These are phyloP conservation scores for Phoma herbarum DNA, from an alignment of 2,329 filamentous ascomycete species.

Conservation along the genomic window DNA sequence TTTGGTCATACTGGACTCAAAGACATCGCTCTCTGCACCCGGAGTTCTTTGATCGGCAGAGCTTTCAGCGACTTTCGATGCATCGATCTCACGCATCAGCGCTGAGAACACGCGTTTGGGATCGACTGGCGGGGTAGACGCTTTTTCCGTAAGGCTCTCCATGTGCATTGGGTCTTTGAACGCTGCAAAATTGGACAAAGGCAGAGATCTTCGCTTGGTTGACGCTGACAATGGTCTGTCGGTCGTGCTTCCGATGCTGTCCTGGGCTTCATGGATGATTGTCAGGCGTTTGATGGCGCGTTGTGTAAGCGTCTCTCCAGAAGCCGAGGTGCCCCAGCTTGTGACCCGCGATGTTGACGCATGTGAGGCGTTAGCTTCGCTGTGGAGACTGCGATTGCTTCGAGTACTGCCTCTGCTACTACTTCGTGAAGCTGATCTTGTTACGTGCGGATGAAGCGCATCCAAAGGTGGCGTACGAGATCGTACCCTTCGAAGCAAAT, in stretches of 20 bases:
- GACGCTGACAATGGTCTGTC: constrained; percentile 24
- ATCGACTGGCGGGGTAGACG: constrained; percentile 35
- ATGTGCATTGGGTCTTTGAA: constrained; percentile 47
- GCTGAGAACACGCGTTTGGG: constrained; percentile 50
- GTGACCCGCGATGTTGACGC: constrained; percentile 65
- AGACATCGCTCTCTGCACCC: constrained; percentile 39
- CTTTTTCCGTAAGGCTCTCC: constrained; percentile 39
- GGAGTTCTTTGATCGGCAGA: constrained; percentile 16
- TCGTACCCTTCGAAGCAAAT: constrained; percentile 55
- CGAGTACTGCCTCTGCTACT: constrained; percentile 36
- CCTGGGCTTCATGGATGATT: constrained; percentile 66
- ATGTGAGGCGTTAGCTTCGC: constrained; percentile 60
- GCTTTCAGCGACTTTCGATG: constrained; percentile 23
- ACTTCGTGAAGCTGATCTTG: constrained; percentile 32
- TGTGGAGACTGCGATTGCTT: constrained; percentile 44
- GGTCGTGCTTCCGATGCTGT: constrained; percentile 44
- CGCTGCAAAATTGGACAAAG: constrained; percentile 32
- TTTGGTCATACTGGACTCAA: constrained; percentile 35
- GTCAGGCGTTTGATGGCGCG: constrained; percentile 67
- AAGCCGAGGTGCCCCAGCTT: constrained; percentile 74
- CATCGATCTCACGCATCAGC: constrained; percentile 47
- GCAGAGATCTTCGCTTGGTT: constrained; percentile 30
- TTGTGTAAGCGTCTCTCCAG: constrained; percentile 62
- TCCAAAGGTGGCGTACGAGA: constrained; percentile 41
- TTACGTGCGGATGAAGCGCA: constrained; percentile 14